These are phyloP conservation scores for Citrus mangshanensis DNA, from an alignment of 345 rosid genomes.

Conservation along the genomic window DNA sequence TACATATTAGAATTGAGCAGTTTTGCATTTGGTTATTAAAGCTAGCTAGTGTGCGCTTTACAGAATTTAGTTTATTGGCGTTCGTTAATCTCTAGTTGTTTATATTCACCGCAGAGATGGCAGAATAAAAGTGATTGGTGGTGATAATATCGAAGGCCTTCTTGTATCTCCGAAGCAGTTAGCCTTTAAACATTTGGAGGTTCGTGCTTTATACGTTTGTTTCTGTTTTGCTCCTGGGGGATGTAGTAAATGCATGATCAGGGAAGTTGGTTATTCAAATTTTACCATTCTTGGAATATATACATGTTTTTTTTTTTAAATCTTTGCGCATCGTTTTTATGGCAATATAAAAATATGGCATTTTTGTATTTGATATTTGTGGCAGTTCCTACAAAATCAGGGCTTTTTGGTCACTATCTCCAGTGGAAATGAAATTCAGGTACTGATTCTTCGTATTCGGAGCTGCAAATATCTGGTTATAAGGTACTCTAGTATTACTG, in stretches of 20 bases:
- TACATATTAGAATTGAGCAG: background rate
- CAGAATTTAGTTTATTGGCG: background rate
- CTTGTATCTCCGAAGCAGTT: conserved; percentile 64
- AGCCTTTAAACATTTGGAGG: conserved; percentile 78
- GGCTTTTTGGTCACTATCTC: conserved; percentile 70
- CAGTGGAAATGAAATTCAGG: conserved; percentile 78
- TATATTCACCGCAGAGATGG: conserved; percentile 57
- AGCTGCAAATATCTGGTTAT: conserved; percentile 10
- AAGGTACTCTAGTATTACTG: conserved; percentile 10
- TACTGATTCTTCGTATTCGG: conserved; percentile 25
- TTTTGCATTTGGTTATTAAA: background rate
- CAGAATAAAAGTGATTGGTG: conserved; percentile 84
- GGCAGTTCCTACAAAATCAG: conserved; percentile 75
- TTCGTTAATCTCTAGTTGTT: background rate
- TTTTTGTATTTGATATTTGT: conserved; percentile 7
- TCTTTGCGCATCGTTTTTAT: background rate
- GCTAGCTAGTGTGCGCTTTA: no score
- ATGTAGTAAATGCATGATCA: background rate
- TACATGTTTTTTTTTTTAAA: no score
- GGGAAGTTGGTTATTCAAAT: background rate
- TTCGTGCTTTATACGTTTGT: conserved; percentile 15
- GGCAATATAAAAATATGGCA: background rate
- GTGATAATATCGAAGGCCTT: conserved; percentile 72
- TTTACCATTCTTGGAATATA: background rate
- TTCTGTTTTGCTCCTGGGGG: background rate